These are phyloP conservation scores for Suillus alpinus DNA, from an alignment of 768 basidiomycete genomes.

Conservation along the genomic window DNA sequence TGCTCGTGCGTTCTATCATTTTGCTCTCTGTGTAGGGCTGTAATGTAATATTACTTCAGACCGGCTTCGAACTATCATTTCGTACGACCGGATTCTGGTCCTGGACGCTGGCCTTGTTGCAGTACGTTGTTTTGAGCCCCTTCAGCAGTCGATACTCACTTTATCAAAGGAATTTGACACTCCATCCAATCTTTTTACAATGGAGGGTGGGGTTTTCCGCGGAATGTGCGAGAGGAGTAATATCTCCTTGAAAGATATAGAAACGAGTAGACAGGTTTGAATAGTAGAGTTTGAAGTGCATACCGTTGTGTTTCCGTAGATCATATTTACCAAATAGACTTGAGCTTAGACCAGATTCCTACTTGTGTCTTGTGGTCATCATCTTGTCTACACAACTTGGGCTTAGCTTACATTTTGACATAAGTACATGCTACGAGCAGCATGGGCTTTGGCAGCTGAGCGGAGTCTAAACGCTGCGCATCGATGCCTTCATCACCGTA, in stretches of 20 bases:
- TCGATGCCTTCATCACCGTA: too few relatives aligned
- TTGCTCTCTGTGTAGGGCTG: background rate
- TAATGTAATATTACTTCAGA: conserved; percentile 15
- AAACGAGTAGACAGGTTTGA: conserved; percentile 1
- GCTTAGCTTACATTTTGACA: too few relatives aligned
- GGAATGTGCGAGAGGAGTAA: conserved; percentile 57
- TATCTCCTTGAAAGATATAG: conserved; percentile 47
- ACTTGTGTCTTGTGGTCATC: too few relatives aligned
- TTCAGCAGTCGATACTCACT: background rate
- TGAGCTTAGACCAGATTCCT: too few relatives aligned
- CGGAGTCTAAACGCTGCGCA: too few relatives aligned
- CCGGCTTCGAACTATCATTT: conserved; percentile 49
- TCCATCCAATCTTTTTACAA: conserved; percentile 48
- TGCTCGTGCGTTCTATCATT: conserved; percentile 32
- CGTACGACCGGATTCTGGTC: conserved; percentile 71
- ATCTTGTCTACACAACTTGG: too few relatives aligned
- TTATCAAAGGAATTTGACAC: conserved; percentile 52
- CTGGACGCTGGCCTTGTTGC: conserved; percentile 60
- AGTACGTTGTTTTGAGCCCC: conserved; percentile 28
- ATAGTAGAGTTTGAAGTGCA: too few relatives aligned
- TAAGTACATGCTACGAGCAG: too few relatives aligned
- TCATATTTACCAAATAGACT: too few relatives aligned
- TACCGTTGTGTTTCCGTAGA: too few relatives aligned
- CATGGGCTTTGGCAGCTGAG: too few relatives aligned
- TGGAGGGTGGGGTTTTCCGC: conserved; percentile 52